phyloP scores from a whole-genome alignment of 805 yeast species.

The Blastobotrys mokoenaii region DNA sequence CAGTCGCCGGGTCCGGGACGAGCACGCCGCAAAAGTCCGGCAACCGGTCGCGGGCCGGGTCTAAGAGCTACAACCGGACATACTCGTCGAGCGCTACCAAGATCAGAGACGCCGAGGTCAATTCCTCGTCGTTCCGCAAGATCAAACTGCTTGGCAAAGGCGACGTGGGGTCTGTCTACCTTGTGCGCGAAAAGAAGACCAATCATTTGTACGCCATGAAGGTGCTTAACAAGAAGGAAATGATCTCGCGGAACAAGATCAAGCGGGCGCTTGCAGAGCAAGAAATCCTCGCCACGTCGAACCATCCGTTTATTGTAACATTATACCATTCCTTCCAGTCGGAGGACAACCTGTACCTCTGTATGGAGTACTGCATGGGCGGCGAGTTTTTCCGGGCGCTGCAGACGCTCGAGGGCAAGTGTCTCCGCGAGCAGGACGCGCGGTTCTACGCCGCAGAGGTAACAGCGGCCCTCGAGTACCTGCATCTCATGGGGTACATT shows the following conservation, averaged over 20 bases:
- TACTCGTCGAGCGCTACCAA: conserved; percentile 71
- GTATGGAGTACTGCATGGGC: conserved; percentile 99
- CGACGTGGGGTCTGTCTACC: conserved; percentile 93
- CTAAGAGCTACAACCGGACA: conserved; percentile 46
- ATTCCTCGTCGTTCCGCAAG: conserved; percentile 81
- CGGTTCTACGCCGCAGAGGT: conserved; percentile 94
- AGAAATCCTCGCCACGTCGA: conserved; percentile 88
- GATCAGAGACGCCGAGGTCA: conserved; percentile 68
- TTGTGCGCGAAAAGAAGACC: conserved; percentile 75
- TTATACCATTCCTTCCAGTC: conserved; percentile 94
- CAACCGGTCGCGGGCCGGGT: conserved; percentile 30
- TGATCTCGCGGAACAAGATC: conserved; percentile 91
- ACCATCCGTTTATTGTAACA: conserved; percentile 96
- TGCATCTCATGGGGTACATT: conserved; percentile 94
- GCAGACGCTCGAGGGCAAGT: conserved; percentile 81
- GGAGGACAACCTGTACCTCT: conserved; percentile 79
- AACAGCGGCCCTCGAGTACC: conserved; percentile 89
- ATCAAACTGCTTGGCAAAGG: conserved; percentile 90
- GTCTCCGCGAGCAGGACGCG: conserved; percentile 83
- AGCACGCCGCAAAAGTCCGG: neutral
- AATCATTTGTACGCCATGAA: conserved; percentile 86
- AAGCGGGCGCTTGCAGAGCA: conserved; percentile 95
- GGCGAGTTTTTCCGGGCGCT: conserved; percentile 96
- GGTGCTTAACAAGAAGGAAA: conserved; percentile 79
- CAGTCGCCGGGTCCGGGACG: conserved; percentile 1